phyloP scores from a whole-genome alignment of 441 rosid genomes.

The Euphorbia celastroides region DNA sequence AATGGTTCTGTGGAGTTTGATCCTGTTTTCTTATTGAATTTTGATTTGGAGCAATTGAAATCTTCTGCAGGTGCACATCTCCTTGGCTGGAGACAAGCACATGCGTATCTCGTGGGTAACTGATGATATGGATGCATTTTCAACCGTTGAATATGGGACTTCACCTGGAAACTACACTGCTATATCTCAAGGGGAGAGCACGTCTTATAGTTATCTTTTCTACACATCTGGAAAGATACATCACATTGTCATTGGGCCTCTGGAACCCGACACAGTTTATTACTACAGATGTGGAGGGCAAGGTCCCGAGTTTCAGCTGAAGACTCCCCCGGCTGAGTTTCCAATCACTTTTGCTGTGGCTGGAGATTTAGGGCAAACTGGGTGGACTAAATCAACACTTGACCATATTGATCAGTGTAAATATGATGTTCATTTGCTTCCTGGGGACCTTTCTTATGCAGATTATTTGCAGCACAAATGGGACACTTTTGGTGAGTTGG shows the following conservation, averaged over 20 bases:
- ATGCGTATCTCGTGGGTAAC: conserved; percentile 80
- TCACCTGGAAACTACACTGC: conserved; percentile 51
- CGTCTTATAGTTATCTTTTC: conserved; percentile 61
- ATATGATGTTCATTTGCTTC: conserved; percentile 76
- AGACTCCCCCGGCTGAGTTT: conserved; percentile 71
- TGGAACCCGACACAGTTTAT: conserved; percentile 55
- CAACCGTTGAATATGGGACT: conserved; percentile 72
- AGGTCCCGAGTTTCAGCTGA: conserved; percentile 79
- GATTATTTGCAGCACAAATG: conserved; percentile 79
- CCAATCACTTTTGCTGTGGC: conserved; percentile 85
- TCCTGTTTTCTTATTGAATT: background rate
- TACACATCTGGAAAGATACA: conserved; percentile 93
- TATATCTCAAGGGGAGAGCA: conserved; percentile 63
- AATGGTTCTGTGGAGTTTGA: too few relatives aligned
- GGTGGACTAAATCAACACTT: conserved; percentile 91
- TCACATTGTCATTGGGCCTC: conserved; percentile 74
- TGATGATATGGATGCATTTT: conserved; percentile 49
- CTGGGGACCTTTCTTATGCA: conserved; percentile 93
- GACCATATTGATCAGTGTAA: conserved; percentile 74
- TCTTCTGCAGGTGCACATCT: conserved; percentile 68
- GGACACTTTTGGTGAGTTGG: conserved; percentile 89
- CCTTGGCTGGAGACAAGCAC: conserved; percentile 82
- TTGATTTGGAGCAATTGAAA: background rate
- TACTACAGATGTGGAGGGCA: conserved; percentile 76
- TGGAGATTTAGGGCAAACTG: conserved; percentile 95